Conservation (phyloP, 768 basidiomycete genomes). For the Cytidiella melzeri region DNA sequence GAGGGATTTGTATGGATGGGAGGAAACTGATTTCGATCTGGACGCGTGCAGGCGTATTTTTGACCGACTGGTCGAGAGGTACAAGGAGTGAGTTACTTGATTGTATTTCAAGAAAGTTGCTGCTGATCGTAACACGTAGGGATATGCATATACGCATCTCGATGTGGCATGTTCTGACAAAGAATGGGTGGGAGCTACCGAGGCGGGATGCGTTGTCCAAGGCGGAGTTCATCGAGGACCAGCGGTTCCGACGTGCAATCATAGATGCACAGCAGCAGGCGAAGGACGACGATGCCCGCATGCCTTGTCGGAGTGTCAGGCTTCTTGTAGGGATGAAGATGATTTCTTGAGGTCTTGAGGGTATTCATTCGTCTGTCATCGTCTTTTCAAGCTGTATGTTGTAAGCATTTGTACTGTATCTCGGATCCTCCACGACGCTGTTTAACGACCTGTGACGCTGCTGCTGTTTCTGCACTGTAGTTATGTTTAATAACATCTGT, state of each 20-base stretch:
- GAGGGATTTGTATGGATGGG: slow-evolving; percentile 17
- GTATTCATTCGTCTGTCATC: neutral
- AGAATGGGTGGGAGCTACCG: slow-evolving; percentile 22
- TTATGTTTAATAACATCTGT: too few species aligned
- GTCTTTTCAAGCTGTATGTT: neutral
- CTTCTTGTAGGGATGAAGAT: slow-evolving; percentile 20
- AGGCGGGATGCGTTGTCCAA: slow-evolving; percentile 19
- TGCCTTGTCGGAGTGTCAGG: slow-evolving; percentile 18
- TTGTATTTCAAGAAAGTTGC: too few species aligned
- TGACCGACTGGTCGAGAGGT: slow-evolving; percentile 20
- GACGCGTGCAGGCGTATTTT: slow-evolving; percentile 17
- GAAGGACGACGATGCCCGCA: slow-evolving; percentile 18
- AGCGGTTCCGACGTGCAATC: slow-evolving; percentile 23
- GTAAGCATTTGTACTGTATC: neutral
- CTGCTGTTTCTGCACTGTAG: too few species aligned
- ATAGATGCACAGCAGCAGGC: slow-evolving; percentile 17
- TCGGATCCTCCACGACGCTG: too few species aligned
- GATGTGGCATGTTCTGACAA: slow-evolving; percentile 21
- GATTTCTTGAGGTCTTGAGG: neutral
- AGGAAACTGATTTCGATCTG: slow-evolving; percentile 14
- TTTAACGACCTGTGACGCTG: too few species aligned
- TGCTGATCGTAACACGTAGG: too few species aligned
- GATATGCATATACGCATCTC: slow-evolving; percentile 23
- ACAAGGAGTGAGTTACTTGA: slow-evolving; percentile 17
- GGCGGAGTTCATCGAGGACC: slow-evolving; percentile 20